Evolutionary conservation across 108 stramenopile species (phyloP).

Genomic region (Cyclotella atomus): DNA sequence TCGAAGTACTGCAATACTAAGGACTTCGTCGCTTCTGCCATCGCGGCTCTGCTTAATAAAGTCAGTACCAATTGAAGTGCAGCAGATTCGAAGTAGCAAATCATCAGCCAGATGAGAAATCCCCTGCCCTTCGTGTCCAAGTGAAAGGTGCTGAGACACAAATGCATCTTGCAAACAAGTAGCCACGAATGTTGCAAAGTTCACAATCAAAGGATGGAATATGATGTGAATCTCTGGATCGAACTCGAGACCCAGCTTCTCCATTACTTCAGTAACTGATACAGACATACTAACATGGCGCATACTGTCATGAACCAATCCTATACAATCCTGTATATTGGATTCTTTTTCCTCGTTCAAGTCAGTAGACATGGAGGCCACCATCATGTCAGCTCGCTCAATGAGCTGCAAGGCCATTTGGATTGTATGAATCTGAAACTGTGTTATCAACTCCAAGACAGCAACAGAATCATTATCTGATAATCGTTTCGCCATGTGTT

Average conservation of each 20-base stretch:
- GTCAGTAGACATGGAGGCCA: not conserved
- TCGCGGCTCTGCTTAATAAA: conserved; percentile 9
- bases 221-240: conserved; percentile 33
- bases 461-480: conserved; percentile 29
- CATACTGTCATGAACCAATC: conserved; percentile 16
- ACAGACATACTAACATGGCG: conserved; percentile 24
- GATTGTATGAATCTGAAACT: conserved; percentile 33
- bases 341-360: not conserved
- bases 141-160: conserved; percentile 8
- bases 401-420: conserved; percentile 26
- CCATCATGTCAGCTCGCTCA: conserved; percentile 25
- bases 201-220: conserved; percentile 31
- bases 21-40: conserved; percentile 19
- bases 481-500: conserved; percentile 32
- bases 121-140: conserved; percentile 11
- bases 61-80: conserved; percentile 17
- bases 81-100: conserved; percentile 35
- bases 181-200: conserved; percentile 23
- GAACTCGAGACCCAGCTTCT: conserved; percentile 26
- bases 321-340: not conserved
- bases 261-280: conserved; percentile 36
- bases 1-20: conserved; percentile 25
- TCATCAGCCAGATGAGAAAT: conserved; percentile 30
- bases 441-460: conserved; percentile 22
- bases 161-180: conserved; percentile 30